Conservation (phyloP, 2,329 filamentous ascomycete genomes). For the Dactylellina leptospora region DNA sequence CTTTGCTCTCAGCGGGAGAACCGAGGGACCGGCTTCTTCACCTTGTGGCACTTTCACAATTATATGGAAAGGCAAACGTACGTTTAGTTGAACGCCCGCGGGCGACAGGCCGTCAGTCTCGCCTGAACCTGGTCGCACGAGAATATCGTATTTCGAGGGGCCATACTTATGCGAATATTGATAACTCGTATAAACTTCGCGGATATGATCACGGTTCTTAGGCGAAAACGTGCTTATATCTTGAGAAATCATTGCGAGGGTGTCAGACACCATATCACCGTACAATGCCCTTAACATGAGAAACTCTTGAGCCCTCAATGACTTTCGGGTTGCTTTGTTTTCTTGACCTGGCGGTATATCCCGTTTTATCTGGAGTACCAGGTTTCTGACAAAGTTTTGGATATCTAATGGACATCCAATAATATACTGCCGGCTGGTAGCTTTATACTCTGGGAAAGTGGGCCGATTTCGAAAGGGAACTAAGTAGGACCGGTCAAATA, state of each 20-base stretch:
- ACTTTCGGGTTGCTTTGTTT: neutral
- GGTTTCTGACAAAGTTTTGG: slow-evolving; percentile 5
- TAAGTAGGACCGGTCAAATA: slow-evolving; percentile 13
- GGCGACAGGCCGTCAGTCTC: too few relatives aligned
- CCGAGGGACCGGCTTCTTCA: neutral
- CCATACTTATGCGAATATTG: too few relatives aligned
- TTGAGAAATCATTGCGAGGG: too few relatives aligned
- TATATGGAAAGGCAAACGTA: slow-evolving; percentile 22
- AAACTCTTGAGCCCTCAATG: too few relatives aligned
- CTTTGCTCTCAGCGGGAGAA: neutral
- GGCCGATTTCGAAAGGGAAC: neutral
- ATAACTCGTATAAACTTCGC: too few relatives aligned
- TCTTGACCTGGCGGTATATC: neutral
- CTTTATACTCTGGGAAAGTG: neutral
- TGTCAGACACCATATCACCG: too few relatives aligned
- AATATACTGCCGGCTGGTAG: neutral
- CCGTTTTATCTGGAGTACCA: too few relatives aligned
- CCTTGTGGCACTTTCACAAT: neutral
- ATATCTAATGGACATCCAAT: slow-evolving; percentile 15
- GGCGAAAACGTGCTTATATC: too few relatives aligned
- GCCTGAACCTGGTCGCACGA: too few relatives aligned
- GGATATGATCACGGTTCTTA: too few relatives aligned
- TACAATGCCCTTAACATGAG: too few relatives aligned
- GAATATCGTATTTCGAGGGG: slow-evolving; percentile 1
- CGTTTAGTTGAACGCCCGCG: too few relatives aligned